Evolutionary conservation across 2,329 filamentous ascomycete species (phyloP).

Genomic region (Pseudogymnoascus sp.): DNA sequence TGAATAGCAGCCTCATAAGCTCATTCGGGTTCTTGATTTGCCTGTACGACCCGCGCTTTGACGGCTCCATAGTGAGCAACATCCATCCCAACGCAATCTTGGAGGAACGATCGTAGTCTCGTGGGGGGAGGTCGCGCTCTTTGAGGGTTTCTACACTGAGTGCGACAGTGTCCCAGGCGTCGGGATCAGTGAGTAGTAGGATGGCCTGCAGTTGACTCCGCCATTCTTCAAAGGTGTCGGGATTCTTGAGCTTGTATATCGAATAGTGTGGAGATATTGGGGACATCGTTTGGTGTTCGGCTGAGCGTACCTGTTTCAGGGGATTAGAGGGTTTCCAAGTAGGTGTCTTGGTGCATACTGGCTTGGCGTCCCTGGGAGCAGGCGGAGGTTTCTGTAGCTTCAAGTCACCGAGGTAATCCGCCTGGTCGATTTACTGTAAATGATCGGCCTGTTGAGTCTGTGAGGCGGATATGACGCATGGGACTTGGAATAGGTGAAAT

Average conservation of each 20-base stretch:
- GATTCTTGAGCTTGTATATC: conserved; percentile 5
- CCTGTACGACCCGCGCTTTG: not conserved
- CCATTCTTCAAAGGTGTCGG: not conserved
- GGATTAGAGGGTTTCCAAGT: not conserved
- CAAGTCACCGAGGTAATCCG: not conserved
- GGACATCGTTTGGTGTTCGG: not conserved
- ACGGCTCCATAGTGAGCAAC: not conserved
- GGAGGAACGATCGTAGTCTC: not conserved
- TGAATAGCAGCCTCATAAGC: not conserved
- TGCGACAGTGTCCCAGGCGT: not conserved
- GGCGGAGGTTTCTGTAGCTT: not conserved
- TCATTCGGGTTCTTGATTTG: conserved; percentile 6
- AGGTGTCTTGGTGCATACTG: not conserved
- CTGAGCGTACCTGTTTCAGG: not conserved
- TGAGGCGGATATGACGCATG: not conserved
- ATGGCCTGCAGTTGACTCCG: conserved; percentile 1
- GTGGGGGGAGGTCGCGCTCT: not conserved
- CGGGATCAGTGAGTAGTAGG: not conserved
- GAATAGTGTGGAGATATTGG: not conserved
- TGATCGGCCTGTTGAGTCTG: not conserved
- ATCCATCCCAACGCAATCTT: conserved; percentile 6
- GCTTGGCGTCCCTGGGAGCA: not conserved
- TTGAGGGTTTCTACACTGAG: not conserved
- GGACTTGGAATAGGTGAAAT: not conserved
- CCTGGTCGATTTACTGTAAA: not conserved